phyloP scores from a whole-genome alignment of 2,329 filamentous ascomycete genomes.

The Aspergillus fumigatiaffinis region DNA sequence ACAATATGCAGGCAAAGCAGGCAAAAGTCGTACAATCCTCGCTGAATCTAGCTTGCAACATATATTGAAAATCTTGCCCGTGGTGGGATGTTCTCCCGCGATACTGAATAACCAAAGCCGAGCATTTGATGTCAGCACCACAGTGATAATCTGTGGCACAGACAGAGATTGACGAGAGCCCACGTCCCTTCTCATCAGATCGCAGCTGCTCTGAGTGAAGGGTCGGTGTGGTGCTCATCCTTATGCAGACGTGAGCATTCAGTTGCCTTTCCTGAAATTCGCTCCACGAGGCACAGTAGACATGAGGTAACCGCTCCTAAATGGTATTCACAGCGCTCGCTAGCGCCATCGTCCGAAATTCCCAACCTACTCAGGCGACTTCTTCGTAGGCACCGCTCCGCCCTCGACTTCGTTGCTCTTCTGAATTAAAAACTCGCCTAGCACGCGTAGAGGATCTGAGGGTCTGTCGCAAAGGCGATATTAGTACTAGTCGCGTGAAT shows the following conservation, averaged over 20 bases:
- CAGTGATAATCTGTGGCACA: background rate
- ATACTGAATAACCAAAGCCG: background rate
- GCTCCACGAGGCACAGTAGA: background rate
- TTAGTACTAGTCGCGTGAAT: background rate
- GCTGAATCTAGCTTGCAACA: background rate
- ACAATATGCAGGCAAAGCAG: background rate
- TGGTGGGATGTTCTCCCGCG: background rate
- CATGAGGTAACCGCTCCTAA: background rate
- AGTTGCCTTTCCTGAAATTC: background rate
- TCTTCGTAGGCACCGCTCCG: constrained; percentile 17
- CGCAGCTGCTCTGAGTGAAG: background rate
- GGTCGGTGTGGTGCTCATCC: background rate
- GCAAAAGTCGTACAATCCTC: background rate
- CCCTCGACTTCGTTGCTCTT: constrained; percentile 63
- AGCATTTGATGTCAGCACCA: background rate
- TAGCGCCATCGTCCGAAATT: constrained; percentile 4
- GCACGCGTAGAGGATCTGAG: constrained; percentile 61
- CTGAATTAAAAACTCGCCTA: constrained; percentile 68
- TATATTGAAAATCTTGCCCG: background rate
- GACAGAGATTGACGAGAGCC: background rate
- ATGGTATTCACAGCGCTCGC: background rate
- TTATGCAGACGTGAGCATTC: too few relatives aligned
- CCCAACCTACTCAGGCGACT: constrained; percentile 21
- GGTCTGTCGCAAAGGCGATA: constrained; percentile 46
- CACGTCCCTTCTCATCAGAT: background rate